Evolutionary conservation across 2,329 filamentous ascomycete species (phyloP), one percentile per base, ranked within the genome.

Genomic region (Rhynchosporium secalis): DNA sequence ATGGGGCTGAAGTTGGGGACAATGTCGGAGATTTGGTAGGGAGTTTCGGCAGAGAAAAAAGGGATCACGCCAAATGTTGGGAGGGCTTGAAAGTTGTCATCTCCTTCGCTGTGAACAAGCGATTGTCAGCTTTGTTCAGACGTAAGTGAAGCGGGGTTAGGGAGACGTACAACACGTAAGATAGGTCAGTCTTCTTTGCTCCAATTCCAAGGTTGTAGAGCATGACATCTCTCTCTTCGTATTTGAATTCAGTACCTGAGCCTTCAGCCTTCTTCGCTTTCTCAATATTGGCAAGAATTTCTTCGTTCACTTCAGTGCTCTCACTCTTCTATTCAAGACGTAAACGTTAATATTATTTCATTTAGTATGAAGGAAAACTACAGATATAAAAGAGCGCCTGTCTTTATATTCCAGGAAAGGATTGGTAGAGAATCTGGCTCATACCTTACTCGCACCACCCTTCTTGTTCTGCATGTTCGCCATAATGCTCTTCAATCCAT

Each of bases 61-160:
- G 95, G 95, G 71, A 99, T 88, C 66, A 98, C 95, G 75, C 93
- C 95, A 73, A 91, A 99, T n/a, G 92, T 96, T 58, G 95, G 95
- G 58, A 98, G 82, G 58, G 91, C 88, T 76, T 97, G 92, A 86
- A 99, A 99, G 76, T 95, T 84, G 60, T 97, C 92, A 73, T 87
- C 80, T 73, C 91, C 90, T 81, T 99, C 95, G 74, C 79, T 66
- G 38, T 36, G 7, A 41, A 38, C 12, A 28, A 13, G 13, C 12
- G 3, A 47, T 55, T 51, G 58, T 45, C 52, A 28, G 40, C 45
- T 38, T 15, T 26, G 29, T 26, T 43, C 20, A 28, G 8, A 9
- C 29, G 20, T 8, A 26, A 58, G 33, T 26, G 10, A 36, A 28
- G 46, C 12, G 33, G 56, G 36, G 31, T n/a, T 29, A 13, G 33